Evolutionary conservation across 2,329 filamentous ascomycete species (phyloP).

Genomic region (Scytalidium sp.): DNA sequence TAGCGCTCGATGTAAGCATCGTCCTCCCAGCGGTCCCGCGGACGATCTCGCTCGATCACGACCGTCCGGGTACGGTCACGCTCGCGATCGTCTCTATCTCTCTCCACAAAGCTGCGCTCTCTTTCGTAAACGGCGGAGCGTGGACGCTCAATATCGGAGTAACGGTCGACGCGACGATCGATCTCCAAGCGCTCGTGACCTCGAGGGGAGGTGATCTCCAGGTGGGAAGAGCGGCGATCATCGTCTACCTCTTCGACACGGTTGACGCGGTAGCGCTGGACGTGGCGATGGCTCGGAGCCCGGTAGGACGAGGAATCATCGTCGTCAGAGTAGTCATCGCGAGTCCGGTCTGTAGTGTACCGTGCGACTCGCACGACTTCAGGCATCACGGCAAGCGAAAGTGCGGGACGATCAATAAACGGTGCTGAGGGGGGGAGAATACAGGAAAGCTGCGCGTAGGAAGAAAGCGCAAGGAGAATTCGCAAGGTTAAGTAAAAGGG

Average conservation of each 20-base stretch:
- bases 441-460: not conserved
- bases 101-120: constrained; percentile 17
- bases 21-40: constrained; percentile 19
- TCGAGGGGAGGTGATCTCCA: constrained; percentile 19
- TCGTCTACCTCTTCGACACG: constrained; percentile 25
- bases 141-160: constrained; percentile 19
- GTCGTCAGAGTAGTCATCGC: constrained; percentile 28
- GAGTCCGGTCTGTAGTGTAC: constrained; percentile 16
- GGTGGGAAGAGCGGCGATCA: constrained; percentile 18
- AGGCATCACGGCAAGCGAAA: constrained; percentile 14
- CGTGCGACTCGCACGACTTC: constrained; percentile 20
- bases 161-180: constrained; percentile 25
- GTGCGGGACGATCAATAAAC: not conserved
- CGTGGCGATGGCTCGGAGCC: constrained; percentile 22
- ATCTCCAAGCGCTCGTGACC: constrained; percentile 24
- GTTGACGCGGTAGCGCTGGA: constrained; percentile 29
- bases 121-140: constrained; percentile 23
- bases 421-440: not conserved
- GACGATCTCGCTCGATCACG: constrained; percentile 39
- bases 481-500: not conserved
- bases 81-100: constrained; percentile 29
- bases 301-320: constrained; percentile 22
- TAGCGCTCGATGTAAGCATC: constrained; percentile 46
- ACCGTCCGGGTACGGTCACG: constrained; percentile 28
- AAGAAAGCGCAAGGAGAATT: not conserved